Base-by-base conservation (phyloP, 108 stramenopile species). In the Asterionellopsis glacialis region DNA sequence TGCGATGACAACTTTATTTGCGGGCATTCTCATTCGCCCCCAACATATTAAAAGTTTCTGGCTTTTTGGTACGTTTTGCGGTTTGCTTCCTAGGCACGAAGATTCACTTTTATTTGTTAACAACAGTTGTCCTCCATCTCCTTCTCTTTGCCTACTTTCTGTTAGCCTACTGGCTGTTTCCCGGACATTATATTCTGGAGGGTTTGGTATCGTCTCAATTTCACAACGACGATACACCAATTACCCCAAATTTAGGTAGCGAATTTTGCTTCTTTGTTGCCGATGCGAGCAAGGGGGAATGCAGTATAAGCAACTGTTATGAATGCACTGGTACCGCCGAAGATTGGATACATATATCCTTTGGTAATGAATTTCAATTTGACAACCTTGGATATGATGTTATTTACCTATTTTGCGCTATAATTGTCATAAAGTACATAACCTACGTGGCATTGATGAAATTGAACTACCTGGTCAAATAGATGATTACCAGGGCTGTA, bases 111-210 rank as follows among this genome's bases (percentile, higher is more conserved):
- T 47, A 2, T 21, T 47, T 21, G 2, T 19, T 19, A 4, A 4
- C 9, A 4, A 21, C 4, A 2, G n/a, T 22, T 2, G 18, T 28
- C 41, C 45, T n/a, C 50, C 23, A 26, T 16, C 9, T 9, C 33
- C 7, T 33, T 7, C 33, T 33, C 33, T 33, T 33, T 33, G 7
- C 7, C 33, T 19, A 7, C 16, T 48, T 48, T 48, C 9, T 21
- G 19, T n/a, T 54, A 54, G 52, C 88, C 0, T 90, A 84, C 43
- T 84, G 73, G 67, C 80, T 86, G 0, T 78, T 64, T 16, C 88
- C 84, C 45, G 88, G 88, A 4, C 88, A 86, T 52, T 90, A 80
- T 58, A 85, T 90, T 5, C 83, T 81, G 53, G 85, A 90, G 57
- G 88, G 85, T 12, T 53, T 90, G 26, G 63, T 80, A 23, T 59